These are phyloP conservation scores for Leucocoprinus sp. DNA, from an alignment of 768 basidiomycete genomes.

Conservation along the genomic window DNA sequence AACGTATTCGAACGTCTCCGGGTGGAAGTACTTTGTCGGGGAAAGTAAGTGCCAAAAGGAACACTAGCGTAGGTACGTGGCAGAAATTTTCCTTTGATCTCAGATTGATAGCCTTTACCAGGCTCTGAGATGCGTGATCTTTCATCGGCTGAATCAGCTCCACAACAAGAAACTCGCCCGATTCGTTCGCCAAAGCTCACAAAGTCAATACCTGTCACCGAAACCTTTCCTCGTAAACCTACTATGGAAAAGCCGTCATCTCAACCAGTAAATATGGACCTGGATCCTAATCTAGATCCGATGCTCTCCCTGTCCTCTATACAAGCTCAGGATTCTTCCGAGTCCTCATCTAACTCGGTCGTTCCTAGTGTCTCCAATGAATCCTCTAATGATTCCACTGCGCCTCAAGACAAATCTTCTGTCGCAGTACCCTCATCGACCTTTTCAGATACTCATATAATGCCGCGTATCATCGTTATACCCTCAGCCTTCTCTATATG, in stretches of 20 bases:
- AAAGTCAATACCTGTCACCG: constrained; percentile 11
- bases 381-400: background rate
- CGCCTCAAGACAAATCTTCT: background rate
- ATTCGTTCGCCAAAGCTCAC: background rate
- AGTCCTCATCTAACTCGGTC: background rate
- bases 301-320: background rate
- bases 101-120: background rate
- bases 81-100: background rate
- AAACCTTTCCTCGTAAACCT: constrained; percentile 2
- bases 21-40: background rate
- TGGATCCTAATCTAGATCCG: constrained; percentile 21
- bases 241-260: no score
- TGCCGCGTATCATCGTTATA: no score
- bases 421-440: constrained; percentile 12
- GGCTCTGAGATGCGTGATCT: constrained; percentile 3
- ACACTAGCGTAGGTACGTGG: background rate
- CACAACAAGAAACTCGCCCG: background rate
- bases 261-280: constrained; percentile 6
- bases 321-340: background rate
- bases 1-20: constrained; percentile 2
- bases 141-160: background rate
- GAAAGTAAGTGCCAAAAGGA: background rate
- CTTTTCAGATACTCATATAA: no score
- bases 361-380: constrained; percentile 14
- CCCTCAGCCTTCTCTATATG: no score